phyloP scores from a whole-genome alignment of 225 moss, liverwort and hornwort species.

The Climacium dendroides region DNA sequence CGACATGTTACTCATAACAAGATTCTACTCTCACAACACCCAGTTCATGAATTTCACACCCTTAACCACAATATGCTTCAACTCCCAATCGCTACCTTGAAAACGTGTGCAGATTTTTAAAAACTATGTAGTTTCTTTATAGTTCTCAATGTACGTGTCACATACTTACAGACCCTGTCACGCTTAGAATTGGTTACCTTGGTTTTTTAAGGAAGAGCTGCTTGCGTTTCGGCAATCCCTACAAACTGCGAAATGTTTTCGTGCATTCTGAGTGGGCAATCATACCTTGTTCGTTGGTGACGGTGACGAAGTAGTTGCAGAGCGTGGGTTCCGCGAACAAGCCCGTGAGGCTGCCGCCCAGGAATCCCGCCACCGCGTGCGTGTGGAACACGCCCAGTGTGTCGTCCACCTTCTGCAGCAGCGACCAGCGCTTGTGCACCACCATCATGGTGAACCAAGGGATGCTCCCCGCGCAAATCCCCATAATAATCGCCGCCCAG shows the following conservation, averaged over 20 bases:
- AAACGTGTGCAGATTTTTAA: neutral
- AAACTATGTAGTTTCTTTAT: neutral
- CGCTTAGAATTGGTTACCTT: neutral
- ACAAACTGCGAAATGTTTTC: neutral
- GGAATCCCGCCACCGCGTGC: slow-evolving; percentile 35
- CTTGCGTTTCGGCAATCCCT: neutral
- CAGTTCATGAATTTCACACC: neutral
- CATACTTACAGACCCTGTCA: neutral
- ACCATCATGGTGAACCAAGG: slow-evolving; percentile 62
- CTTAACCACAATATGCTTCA: neutral
- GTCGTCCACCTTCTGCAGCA: slow-evolving; percentile 42
- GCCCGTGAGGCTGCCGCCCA: slow-evolving; percentile 29
- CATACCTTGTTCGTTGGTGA: slow-evolving; percentile 6
- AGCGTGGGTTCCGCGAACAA: slow-evolving; percentile 33
- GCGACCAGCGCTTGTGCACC: slow-evolving; percentile 43
- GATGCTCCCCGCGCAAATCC: slow-evolving; percentile 31
- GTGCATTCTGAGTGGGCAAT: neutral
- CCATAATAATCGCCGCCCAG: slow-evolving; percentile 53
- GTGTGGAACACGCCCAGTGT: slow-evolving; percentile 48
- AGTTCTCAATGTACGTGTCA: neutral
- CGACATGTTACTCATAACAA: neutral
- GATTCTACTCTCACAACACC: neutral
- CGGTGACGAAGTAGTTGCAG: slow-evolving; percentile 21
- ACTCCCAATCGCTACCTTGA: neutral
- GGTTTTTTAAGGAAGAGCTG: neutral